Evolutionary conservation across 768 basidiomycete species (phyloP).

Genomic region (Lactarius psammicola): DNA sequence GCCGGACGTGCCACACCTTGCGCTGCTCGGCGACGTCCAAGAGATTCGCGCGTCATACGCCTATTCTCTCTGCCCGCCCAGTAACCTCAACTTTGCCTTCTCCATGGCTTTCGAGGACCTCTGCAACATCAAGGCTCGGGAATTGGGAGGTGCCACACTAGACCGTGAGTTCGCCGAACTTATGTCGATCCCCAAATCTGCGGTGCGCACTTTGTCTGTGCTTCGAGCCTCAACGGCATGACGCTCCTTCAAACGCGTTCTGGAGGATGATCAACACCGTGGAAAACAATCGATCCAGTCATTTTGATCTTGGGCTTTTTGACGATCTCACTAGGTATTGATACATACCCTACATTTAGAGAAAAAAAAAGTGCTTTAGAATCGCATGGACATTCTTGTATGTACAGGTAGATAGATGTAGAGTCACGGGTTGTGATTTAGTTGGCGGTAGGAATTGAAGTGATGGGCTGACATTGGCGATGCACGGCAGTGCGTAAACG

Average conservation of each 20-base stretch:
- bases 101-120: constrained; percentile 15
- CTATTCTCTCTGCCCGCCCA: background rate
- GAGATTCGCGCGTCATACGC: constrained; percentile 25
- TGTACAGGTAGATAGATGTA: background rate
- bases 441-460: background rate
- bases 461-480: background rate
- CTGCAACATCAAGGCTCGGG: constrained; percentile 26
- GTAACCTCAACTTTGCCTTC: constrained; percentile 13
- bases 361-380: background rate
- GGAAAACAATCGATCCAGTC: too few relatives aligned
- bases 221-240: background rate
- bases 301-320: too few relatives aligned
- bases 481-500: background rate
- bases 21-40: constrained; percentile 14
- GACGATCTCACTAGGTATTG: too few relatives aligned
- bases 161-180: constrained; percentile 29
- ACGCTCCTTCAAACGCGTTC: background rate
- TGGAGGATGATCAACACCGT: background rate
- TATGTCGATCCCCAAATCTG: constrained; percentile 39
- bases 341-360: too few relatives aligned
- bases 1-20: constrained; percentile 15
- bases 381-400: background rate
- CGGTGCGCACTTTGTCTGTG: constrained; percentile 20
- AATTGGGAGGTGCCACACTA: constrained; percentile 4
- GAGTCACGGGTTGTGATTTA: background rate